Conservation (phyloP, 2,329 filamentous ascomycete genomes). For the Fusarium tjaetaba region DNA sequence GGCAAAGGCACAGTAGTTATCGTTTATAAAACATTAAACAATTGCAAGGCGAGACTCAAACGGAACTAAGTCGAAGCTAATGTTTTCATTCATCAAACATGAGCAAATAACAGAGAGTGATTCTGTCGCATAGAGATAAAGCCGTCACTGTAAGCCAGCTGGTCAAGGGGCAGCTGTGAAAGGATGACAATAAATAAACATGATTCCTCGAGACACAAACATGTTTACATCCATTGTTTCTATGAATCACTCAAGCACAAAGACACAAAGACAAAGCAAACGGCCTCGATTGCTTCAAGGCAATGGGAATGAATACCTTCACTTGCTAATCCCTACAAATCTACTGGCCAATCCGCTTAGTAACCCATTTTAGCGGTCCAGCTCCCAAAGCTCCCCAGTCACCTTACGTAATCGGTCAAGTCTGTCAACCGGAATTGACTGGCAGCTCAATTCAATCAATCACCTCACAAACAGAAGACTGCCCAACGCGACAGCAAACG, state of each 20-base stretch:
- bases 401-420: slow-evolving; percentile 41
- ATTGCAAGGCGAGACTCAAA: not conserved
- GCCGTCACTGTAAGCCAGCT: slow-evolving; percentile 9
- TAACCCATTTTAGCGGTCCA: not conserved
- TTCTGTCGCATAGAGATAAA: not conserved
- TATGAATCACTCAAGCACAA: not conserved
- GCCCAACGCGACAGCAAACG: not conserved
- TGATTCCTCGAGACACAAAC: not conserved
- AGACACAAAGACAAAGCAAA: not conserved
- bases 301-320: slow-evolving; percentile 33
- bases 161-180: not conserved
- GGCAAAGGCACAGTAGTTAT: not conserved
- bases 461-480: slow-evolving; percentile 39
- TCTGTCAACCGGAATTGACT: slow-evolving; percentile 24
- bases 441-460: slow-evolving; percentile 39
- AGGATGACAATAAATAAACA: not conserved
- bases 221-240: not conserved
- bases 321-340: slow-evolving; percentile 32
- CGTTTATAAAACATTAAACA: not conserved
- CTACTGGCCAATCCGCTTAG: slow-evolving; percentile 25
- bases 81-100: not conserved
- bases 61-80: not conserved
- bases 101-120: not conserved
- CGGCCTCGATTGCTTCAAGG: not conserved
- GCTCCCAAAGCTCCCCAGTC: not conserved